phyloP scores from a whole-genome alignment of 2,329 filamentous ascomycete species.

The Botrytis elliptica region DNA sequence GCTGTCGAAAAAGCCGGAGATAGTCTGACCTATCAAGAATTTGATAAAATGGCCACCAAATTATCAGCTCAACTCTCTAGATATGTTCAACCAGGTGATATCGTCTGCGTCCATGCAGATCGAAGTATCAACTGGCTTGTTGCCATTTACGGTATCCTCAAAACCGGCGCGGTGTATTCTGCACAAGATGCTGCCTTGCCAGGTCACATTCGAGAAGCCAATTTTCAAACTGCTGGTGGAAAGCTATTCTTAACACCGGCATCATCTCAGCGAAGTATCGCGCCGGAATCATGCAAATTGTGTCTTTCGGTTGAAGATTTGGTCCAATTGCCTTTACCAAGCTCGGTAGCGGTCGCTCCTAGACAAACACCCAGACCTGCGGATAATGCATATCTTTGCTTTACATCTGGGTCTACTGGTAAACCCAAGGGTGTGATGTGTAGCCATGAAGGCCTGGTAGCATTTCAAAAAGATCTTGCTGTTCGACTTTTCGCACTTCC shows the following conservation, averaged over 20 bases:
- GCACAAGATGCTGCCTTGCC: conserved; percentile 36
- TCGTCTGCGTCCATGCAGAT: conserved; percentile 46
- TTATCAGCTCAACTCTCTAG: conserved; percentile 5
- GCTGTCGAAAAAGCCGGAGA: conserved; percentile 7
- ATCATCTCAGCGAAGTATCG: conserved; percentile 14
- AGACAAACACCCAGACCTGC: neutral
- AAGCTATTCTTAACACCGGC: conserved; percentile 34
- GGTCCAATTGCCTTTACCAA: conserved; percentile 11
- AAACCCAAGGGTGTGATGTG: conserved; percentile 45
- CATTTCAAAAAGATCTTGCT: conserved; percentile 40
- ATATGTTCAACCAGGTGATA: conserved; percentile 41
- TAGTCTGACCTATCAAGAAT: conserved; percentile 6
- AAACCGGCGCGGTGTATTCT: conserved; percentile 39
- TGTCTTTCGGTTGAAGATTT: conserved; percentile 20
- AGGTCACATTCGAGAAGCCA: conserved; percentile 27
- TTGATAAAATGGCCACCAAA: neutral
- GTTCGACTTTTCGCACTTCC: conserved; percentile 41
- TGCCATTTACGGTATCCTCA: conserved; percentile 40
- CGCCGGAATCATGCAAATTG: conserved; percentile 19
- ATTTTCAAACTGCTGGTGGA: conserved; percentile 32
- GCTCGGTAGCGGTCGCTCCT: neutral
- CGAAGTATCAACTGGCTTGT: conserved; percentile 47
- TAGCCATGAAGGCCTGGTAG: conserved; percentile 40
- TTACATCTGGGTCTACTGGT: conserved; percentile 48
- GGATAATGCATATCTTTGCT: conserved; percentile 43